A percentile compares a stretch with the other conserved stretches of the same genome.
phyloP scores from a whole-genome alignment of 2,329 filamentous ascomycete genomes.

The Aureobasidium melanogenum region DNA sequence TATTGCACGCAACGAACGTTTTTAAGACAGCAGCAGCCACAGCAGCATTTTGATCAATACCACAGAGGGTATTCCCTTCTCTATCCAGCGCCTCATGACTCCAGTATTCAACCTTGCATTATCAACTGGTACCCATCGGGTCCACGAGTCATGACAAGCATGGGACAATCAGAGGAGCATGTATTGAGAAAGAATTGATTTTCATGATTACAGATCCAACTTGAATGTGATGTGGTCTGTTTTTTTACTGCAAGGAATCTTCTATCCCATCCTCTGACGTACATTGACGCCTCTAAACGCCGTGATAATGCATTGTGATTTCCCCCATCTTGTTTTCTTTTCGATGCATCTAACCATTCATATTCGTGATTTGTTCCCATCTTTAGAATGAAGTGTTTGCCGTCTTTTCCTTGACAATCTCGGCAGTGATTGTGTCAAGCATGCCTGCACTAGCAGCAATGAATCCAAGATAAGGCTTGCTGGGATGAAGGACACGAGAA shows the following conservation, averaged over 20 bases:
- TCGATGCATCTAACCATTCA: conserved; percentile 1
- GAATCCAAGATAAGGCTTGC: conserved; percentile 73
- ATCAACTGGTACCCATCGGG: background rate
- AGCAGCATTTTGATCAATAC: background rate
- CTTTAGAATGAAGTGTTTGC: conserved; percentile 13
- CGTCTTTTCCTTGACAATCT: conserved; percentile 13
- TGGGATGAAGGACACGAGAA: conserved; percentile 63
- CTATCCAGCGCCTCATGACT: background rate
- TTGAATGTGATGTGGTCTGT: background rate
- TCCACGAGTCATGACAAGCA: background rate
- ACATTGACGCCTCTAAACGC: background rate
- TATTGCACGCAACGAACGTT: background rate
- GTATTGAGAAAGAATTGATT: background rate
- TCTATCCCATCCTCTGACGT: conserved; percentile 1
- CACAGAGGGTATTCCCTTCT: too few relatives aligned
- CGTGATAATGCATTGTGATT: background rate
- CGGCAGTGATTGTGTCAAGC: conserved; percentile 41
- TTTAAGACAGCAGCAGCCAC: background rate
- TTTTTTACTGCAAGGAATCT: background rate
- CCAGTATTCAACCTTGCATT: background rate
- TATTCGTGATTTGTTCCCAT: background rate
- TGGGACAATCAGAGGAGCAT: background rate
- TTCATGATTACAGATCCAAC: background rate
- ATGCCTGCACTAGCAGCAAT: conserved; percentile 67
- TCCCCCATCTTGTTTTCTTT: background rate